Evolutionary conservation across 2,329 filamentous ascomycete species (phyloP), one percentile per base, ranked within the genome.

Genomic region (Chalaropsis thielavioides): DNA sequence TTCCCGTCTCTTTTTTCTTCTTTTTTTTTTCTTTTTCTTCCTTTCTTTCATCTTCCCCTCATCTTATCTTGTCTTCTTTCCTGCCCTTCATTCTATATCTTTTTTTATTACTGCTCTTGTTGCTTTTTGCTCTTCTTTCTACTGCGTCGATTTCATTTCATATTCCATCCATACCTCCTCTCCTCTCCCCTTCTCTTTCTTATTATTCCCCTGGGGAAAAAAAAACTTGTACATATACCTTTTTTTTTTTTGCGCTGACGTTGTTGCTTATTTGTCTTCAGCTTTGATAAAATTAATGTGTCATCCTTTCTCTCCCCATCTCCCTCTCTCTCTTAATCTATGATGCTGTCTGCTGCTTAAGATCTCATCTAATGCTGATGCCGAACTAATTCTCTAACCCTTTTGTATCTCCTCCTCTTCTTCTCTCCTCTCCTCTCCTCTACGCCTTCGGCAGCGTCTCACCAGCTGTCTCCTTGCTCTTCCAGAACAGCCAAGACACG

Each of bases 401-500:
- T n/a, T n/a, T 15, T 38, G 17, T 35, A 43, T n/a, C n/a, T n/a
- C n/a, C 27, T 38, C 5, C 8, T 4, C 19, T 17, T 13, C 8
- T 41, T n/a, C 27, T 6, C 31, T 35, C 24, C 6, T 3, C 10
- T 15, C 24, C 3, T 15, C 51, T 13, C 27, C 19, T 62, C 44
- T 38, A 27, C 4, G 46, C 38, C 22, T 62, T 38, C 8, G 24
- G 10, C 27, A 61, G 19, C 46, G 10, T 27, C 46, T 24, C 22
- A 24, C 2, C 46, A 17, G 24, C 19, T 4, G 19, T 51, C 44
- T 69, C 67, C 54, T 69, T 70, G 59, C 68, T 67, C 63, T 68
- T 68, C 75, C 75, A 76, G 2, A 70, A 65, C 44, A 72, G 67
- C 73, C 72, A 77, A n/a, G 68, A 71, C 3, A 75, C 63, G 3